These are phyloP conservation scores for Leccinum variicolor DNA, from an alignment of 768 basidiomycete genomes.

Conservation along the genomic window DNA sequence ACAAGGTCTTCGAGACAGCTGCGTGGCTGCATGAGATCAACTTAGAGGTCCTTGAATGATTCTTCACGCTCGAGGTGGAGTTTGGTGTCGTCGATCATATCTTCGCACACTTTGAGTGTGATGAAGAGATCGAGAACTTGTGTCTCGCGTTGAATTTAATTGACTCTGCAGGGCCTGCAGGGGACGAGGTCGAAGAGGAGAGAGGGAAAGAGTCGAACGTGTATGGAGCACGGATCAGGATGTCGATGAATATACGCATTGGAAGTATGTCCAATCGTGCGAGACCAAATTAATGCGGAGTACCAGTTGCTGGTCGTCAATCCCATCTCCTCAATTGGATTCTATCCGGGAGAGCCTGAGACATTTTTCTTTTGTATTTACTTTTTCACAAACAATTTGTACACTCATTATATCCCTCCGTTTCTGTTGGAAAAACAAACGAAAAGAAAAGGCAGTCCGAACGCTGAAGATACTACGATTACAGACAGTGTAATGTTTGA, in stretches of 20 bases:
- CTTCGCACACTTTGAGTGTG: slow-evolving; percentile 74
- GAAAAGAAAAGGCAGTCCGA: slow-evolving; percentile 12
- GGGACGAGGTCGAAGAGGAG: slow-evolving; percentile 27
- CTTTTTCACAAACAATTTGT: slow-evolving; percentile 15
- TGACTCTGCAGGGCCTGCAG: slow-evolving; percentile 35
- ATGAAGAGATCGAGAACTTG: slow-evolving; percentile 75
- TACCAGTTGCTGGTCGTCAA: too few relatives aligned
- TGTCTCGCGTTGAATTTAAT: slow-evolving; percentile 74
- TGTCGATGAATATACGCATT: too few relatives aligned
- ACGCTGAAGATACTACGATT: slow-evolving; percentile 21
- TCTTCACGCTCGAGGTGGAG: slow-evolving; percentile 76
- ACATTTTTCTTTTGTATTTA: neutral
- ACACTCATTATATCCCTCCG: slow-evolving; percentile 26
- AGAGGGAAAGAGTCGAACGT: slow-evolving; percentile 77
- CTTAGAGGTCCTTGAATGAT: slow-evolving; percentile 74
- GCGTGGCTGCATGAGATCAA: slow-evolving; percentile 72
- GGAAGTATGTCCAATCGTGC: too few relatives aligned
- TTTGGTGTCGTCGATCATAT: slow-evolving; percentile 69
- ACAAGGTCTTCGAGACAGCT: slow-evolving; percentile 77
- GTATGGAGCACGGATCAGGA: slow-evolving; percentile 57
- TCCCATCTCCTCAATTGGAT: too few relatives aligned
- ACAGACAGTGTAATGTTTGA: slow-evolving; percentile 25
- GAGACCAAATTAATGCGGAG: too few relatives aligned
- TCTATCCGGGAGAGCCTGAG: too few relatives aligned
- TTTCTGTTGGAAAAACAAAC: slow-evolving; percentile 14